Base-by-base conservation (phyloP, 805 yeast genomes). In the Ogataea pilisensis region DNA sequence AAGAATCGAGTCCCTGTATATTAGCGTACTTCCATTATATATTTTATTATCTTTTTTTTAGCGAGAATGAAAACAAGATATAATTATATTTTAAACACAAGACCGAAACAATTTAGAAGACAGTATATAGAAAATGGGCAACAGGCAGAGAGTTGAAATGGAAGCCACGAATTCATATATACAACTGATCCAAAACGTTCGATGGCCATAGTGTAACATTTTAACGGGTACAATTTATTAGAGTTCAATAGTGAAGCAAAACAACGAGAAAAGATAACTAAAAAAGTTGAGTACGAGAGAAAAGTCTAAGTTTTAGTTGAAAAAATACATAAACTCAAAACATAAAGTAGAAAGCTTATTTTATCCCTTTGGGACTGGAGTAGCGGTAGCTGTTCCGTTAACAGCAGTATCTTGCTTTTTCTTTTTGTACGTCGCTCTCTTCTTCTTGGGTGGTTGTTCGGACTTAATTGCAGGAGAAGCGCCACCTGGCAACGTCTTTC, bases 361-460 rank as follows among this genome's bases (percentile, higher is more conserved):
- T 22, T n/a, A 32, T 20, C 17, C 9, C 8, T 32, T 19, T 13
- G 14, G 9, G 22, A 12, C 16, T n/a, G 31, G 12, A 8, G 16
- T 8, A 19, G 13, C 17, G n/a, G 12, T 14, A 28, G 34, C 35
- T 9, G 17, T 13, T 26, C 12, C 20, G 11, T 22, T 22, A 19
- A 11, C 31, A 29, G 31, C 5, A 14, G 31, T 31, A 26, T 34
- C 37, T 18, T 28, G 47, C 25, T 42, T 44, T 31, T 54, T 58
- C 46, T 56, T 55, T 42, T 55, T 60, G 27, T 54, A 48, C 12
- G 58, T 47, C 2, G 59, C 53, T 24, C 62, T 44, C 38, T 53
- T 58, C 42, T 60, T 60, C 43, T 52, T 51, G 1, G 58, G 47
- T n/a, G 61, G 57, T 35, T 56, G 56, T 26, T 51, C 51, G n/a